Conservation (phyloP, 1,284 basidiomycete genomes). For the Cutaneotrichosporon sp. region DNA sequence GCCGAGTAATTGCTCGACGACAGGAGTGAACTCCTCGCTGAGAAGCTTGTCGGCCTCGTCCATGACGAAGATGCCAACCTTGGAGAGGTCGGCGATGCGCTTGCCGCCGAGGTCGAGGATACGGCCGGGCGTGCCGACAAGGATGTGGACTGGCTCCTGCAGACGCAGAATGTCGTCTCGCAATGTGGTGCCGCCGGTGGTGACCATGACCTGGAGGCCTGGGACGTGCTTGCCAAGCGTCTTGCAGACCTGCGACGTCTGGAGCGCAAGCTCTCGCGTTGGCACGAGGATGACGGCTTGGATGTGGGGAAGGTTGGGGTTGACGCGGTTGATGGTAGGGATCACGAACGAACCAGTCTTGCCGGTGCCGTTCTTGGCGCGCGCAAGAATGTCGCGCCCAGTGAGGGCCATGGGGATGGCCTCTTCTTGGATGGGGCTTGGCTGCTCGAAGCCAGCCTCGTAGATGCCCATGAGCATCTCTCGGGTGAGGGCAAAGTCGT, state of each 20-base stretch:
- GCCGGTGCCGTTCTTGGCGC: constrained; percentile 59
- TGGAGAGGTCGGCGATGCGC: constrained; percentile 88
- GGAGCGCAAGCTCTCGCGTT: constrained; percentile 90
- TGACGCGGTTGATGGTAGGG: constrained; percentile 91
- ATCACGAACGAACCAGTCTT: constrained; percentile 97
- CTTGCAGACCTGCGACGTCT: constrained; percentile 98
- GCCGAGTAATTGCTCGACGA: constrained; percentile 92
- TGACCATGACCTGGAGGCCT: constrained; percentile 95
- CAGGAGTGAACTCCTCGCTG: constrained; percentile 95
- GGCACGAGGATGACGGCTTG: constrained; percentile 93
- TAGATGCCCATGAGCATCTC: constrained; percentile 91
- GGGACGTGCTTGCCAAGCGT: constrained; percentile 90
- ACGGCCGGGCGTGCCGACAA: constrained; percentile 95
- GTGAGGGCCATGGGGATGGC: constrained; percentile 85
- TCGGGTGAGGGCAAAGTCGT: constrained; percentile 76
- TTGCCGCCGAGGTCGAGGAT: constrained; percentile 95
- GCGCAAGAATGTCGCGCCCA: constrained; percentile 79
- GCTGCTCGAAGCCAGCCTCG: constrained; percentile 94
- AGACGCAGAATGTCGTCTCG: constrained; percentile 97
- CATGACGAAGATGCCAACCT: constrained; percentile 96
- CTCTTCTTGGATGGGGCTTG: constrained; percentile 98
- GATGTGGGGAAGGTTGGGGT: constrained; percentile 82
- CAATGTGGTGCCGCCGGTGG: constrained; percentile 95
- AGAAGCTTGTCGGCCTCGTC: constrained; percentile 99
- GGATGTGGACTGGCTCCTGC: constrained; percentile 86